Conservation (phyloP, 805 yeast species). For the Barnettozyma vustinii region DNA sequence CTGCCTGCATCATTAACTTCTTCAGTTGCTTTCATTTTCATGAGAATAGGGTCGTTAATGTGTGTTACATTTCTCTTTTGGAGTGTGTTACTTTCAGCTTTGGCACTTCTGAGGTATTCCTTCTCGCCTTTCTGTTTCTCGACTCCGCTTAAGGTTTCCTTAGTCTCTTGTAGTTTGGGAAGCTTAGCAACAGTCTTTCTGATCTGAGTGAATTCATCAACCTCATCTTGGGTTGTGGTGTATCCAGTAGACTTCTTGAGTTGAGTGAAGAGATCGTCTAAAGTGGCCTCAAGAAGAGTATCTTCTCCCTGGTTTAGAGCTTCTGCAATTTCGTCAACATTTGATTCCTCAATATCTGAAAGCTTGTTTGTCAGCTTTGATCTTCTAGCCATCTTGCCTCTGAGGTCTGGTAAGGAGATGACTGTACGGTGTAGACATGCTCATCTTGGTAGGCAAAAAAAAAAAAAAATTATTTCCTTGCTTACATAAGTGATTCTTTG, state of each 20-base stretch:
- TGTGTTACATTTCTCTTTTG: constrained; percentile 22
- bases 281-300: constrained; percentile 11
- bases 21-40: constrained; percentile 15
- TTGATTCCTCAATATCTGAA: constrained; percentile 4
- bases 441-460: not conserved
- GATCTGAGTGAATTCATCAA: constrained; percentile 30
- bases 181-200: constrained; percentile 31
- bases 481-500: not conserved
- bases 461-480: not conserved
- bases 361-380: not conserved
- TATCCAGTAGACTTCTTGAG: constrained; percentile 18
- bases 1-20: constrained; percentile 37
- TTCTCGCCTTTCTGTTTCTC: constrained; percentile 22
- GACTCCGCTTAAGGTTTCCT: constrained; percentile 9
- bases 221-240: not conserved
- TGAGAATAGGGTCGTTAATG: constrained; percentile 43
- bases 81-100: constrained; percentile 6
- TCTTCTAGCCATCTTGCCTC: not conserved
- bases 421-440: no score
- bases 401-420: not conserved
- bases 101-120: constrained; percentile 13
- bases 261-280: constrained; percentile 32
- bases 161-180: constrained; percentile 33
- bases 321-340: not conserved
- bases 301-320: not conserved